Percentiles rank a stretch among this genome's conserved stretches.
phyloP scores from a whole-genome alignment of 768 basidiomycete species.

The Hericium erinaceus region DNA sequence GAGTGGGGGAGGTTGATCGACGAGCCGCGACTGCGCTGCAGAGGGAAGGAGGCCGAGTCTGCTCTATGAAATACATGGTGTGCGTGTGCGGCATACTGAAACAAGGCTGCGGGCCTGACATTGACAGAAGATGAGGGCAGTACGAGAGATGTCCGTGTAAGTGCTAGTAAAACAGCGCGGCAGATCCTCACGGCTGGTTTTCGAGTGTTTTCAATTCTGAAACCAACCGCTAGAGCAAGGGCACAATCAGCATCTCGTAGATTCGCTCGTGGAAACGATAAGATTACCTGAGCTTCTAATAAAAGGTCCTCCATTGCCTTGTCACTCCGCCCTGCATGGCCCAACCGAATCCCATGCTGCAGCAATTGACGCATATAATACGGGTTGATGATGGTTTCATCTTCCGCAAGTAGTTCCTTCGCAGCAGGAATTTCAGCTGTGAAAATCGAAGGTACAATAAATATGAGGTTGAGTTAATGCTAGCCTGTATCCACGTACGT shows the following conservation, averaged over 20 bases:
- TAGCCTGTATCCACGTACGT: conserved; percentile 26
- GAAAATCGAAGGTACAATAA: conserved; percentile 6
- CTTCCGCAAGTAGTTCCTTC: conserved; percentile 27
- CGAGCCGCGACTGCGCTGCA: background rate
- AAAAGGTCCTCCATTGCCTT: conserved; percentile 25
- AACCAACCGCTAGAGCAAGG: conserved; percentile 8
- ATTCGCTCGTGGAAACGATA: background rate
- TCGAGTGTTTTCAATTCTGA: conserved; percentile 12
- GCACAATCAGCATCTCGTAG: background rate
- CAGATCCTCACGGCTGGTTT: too few relatives aligned
- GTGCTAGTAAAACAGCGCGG: too few relatives aligned
- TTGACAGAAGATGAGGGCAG: too few relatives aligned
- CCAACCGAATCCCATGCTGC: conserved; percentile 58
- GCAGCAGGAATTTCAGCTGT: conserved; percentile 21
- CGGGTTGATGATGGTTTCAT: conserved; percentile 70
- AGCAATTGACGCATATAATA: conserved; percentile 74
- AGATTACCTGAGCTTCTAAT: conserved; percentile 23
- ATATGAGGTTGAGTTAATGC: background rate
- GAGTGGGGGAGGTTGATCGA: background rate
- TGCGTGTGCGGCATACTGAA: background rate
- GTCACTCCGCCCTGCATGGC: conserved; percentile 21
- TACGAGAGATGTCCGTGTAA: too few relatives aligned
- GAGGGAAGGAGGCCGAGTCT: background rate
- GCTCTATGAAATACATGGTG: background rate
- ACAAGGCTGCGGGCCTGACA: background rate